Base-by-base conservation (phyloP, 164 flowering plant genomes). In the Paratinospora sagittata region DNA sequence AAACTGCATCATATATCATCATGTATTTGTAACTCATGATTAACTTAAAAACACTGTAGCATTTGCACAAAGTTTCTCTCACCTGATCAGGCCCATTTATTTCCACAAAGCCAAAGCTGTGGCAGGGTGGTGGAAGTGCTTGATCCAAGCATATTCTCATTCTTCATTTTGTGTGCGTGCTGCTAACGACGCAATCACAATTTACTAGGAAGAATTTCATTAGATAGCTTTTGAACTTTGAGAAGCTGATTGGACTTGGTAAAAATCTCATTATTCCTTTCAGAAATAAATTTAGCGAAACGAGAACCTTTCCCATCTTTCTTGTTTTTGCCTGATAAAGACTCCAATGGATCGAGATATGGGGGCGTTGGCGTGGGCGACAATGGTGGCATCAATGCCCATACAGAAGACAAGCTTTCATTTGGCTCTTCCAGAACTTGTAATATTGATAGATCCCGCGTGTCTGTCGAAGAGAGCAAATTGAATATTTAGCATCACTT, bases 301-400 rank as follows among this genome's bases (percentile, higher is more conserved):
- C 83, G 84, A 62, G 88, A 87, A 69, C 97, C 98, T 72, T 83
- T 92, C n/a, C 73, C 78, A 21, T 79, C 81, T 69, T 78, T 79
- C 33, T 64, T 68, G 14, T 60, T 67, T 60, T 81, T 77, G 36
- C 81, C 79, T 34, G 30, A 27, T 13, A 69, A 68, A 33, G 80
- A 73, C 34, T 74, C 64, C 8, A 81, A 86, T 9, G 78, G 72
- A 70, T 68, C 39, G 33, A 83, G 90, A 27, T 74, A 43, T n/a
- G 79, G 72, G 12, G 87, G 90, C 36, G 70, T 77, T 65, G 81
- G 86, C 83, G 81, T 84, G 19, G 90, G 85, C 63, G 88, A 81
- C 17, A 81, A 37, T 6, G 88, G 86, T 37, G 95, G 91, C 84
- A 83, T 83, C 86, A 95, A 74, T n/a, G 95, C 89, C 98, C 98